phyloP scores from a whole-genome alignment of 192 early-diverging fungal genomes.

The Thamnidium elegans region DNA sequence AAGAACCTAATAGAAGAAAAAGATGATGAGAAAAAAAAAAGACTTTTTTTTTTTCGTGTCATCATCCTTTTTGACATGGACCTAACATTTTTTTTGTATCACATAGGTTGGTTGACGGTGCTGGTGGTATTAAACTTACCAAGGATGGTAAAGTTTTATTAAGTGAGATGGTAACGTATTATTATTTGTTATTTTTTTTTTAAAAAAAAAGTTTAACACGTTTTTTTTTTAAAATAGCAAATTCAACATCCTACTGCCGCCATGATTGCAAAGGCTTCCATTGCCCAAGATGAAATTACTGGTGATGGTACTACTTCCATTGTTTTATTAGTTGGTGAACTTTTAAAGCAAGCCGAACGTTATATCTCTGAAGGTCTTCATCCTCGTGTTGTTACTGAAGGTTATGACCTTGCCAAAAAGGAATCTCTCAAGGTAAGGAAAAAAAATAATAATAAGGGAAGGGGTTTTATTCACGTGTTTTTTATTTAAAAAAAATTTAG shows the following conservation, averaged over 20 bases:
- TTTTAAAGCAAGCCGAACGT: conserved; percentile 93
- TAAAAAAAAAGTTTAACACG: neutral
- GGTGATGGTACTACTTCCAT: conserved; percentile 98
- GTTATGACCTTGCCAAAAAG: conserved; percentile 95
- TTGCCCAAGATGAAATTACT: conserved; percentile 98
- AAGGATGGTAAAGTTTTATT: conserved; percentile 99
- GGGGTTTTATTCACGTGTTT: conserved; percentile 19
- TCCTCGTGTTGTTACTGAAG: conserved; percentile 92
- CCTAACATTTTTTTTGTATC: neutral
- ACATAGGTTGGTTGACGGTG: conserved; percentile 88
- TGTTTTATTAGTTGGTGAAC: conserved; percentile 94
- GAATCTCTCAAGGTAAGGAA: conserved; percentile 94
- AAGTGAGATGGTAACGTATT: conserved; percentile 85
- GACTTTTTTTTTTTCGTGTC: neutral
- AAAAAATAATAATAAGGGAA: conserved; percentile 76
- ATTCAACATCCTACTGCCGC: conserved; percentile 99
- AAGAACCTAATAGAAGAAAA: conserved; percentile 12
- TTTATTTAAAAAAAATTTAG: conserved; percentile 26
- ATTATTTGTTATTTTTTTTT: neutral
- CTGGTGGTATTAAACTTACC: conserved; percentile 94
- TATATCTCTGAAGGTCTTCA: conserved; percentile 96
- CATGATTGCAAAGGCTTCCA: conserved; percentile 99
- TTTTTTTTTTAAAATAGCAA: conserved; percentile 62
- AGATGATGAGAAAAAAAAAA: neutral
- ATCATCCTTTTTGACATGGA: no score